Evolutionary conservation across 768 basidiomycete species (phyloP).

Genomic region (Cystobasidium onofrii): DNA sequence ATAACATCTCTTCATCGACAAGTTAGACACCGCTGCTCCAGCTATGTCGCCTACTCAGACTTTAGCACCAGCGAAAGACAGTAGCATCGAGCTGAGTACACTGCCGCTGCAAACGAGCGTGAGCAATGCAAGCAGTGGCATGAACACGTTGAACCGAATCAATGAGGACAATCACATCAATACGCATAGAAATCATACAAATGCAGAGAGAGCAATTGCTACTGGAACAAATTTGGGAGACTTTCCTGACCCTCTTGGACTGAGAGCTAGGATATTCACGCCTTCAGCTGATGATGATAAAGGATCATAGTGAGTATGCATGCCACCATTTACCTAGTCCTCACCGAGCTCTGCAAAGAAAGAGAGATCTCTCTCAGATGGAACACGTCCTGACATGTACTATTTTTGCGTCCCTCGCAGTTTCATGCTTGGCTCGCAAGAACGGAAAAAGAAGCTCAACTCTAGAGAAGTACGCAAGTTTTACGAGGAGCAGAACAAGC

Average conservation of each 20-base stretch:
- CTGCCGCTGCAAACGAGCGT: neutral
- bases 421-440: neutral
- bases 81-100: neutral
- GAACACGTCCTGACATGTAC: no score
- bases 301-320: neutral
- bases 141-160: neutral
- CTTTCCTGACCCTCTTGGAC: neutral
- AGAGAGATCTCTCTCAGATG: no score
- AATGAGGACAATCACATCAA: neutral
- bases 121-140: neutral
- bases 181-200: neutral
- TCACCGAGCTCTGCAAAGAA: no score
- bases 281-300: neutral
- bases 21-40: neutral
- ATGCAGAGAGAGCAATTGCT: neutral
- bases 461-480: constrained; percentile 9
- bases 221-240: neutral
- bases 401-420: no score
- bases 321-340: no score
- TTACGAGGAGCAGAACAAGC: constrained; percentile 32
- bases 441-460: neutral
- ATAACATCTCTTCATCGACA: no score
- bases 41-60: constrained; percentile 9
- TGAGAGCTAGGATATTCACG: constrained; percentile 11
- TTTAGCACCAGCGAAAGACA: neutral